Evolutionary conservation across 2,329 filamentous ascomycete species (phyloP).

Genomic region (Cladophialophora chaetospira): DNA sequence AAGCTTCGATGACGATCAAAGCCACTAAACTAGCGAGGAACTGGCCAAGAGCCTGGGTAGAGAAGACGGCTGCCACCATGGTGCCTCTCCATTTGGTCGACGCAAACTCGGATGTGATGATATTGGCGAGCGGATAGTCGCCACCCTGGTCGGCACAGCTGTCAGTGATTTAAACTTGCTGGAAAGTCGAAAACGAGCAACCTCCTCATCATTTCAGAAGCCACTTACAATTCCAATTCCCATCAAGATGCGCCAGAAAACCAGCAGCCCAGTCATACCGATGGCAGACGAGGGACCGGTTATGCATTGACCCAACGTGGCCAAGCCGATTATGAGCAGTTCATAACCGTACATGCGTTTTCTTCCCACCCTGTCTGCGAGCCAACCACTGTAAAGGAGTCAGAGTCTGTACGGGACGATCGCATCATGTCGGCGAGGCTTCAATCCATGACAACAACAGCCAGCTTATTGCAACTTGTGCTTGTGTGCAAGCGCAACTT

Average conservation of each 20-base stretch:
- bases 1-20: conserved; percentile 58
- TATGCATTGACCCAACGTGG: conserved; percentile 71
- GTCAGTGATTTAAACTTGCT: not conserved
- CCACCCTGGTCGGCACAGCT: conserved; percentile 53
- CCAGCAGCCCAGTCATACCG: conserved; percentile 55
- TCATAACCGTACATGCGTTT: conserved; percentile 85
- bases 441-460: not conserved
- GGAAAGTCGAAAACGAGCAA: not conserved
- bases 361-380: conserved; percentile 75
- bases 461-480: too few relatives aligned
- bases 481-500: not conserved
- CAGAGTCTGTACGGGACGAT: conserved; percentile 32
- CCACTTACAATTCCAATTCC: conserved; percentile 57
- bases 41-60: conserved; percentile 85
- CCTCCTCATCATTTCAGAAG: not conserved
- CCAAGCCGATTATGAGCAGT: conserved; percentile 76
- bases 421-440: not conserved
- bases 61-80: conserved; percentile 84
- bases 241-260: conserved; percentile 82
- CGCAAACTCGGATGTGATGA: conserved; percentile 82
- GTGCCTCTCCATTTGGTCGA: conserved; percentile 82
- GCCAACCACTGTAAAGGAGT: conserved; percentile 52
- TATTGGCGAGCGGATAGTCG: conserved; percentile 78
- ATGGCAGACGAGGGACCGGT: conserved; percentile 64
- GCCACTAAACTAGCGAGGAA: conserved; percentile 73